Percentiles rank a stretch among this genome's conserved stretches.
Evolutionary conservation across 805 yeast species (phyloP).

Genomic region (Yarrowia divulgata): DNA sequence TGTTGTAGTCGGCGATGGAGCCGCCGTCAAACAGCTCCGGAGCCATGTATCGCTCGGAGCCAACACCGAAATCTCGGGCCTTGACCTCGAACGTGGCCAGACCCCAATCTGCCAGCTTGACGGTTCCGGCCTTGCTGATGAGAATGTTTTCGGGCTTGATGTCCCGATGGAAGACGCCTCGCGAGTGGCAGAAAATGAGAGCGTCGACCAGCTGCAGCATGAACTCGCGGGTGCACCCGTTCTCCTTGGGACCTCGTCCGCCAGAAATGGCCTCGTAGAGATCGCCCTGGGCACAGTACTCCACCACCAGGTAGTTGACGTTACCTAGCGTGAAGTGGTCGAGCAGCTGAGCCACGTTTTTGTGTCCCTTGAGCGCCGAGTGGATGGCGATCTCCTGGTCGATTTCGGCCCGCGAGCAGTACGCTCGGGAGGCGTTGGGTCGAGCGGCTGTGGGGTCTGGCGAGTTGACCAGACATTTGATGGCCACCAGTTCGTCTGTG

Average conservation of each 20-base stretch:
- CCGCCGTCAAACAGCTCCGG: conserved; percentile 81
- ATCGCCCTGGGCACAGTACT: conserved; percentile 85
- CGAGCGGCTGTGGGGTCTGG: conserved; percentile 22
- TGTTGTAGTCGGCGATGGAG: conserved; percentile 61
- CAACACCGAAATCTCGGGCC: conserved; percentile 81
- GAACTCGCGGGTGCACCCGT: conserved; percentile 60
- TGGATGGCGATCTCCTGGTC: conserved; percentile 73
- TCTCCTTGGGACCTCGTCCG: conserved; percentile 57
- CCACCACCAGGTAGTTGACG: conserved; percentile 75
- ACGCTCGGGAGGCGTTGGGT: conserved; percentile 32
- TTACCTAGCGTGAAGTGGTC: conserved; percentile 68
- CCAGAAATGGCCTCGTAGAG: conserved; percentile 85
- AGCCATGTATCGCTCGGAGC: conserved; percentile 92
- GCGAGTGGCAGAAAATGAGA: conserved; percentile 74
- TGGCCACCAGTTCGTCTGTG: conserved; percentile 68
- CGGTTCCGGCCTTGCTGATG: conserved; percentile 63
- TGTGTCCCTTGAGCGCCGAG: conserved; percentile 75
- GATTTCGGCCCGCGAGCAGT: conserved; percentile 43
- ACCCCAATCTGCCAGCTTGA: conserved; percentile 87
- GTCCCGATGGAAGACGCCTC: conserved; percentile 90
- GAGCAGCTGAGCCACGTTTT: conserved; percentile 77
- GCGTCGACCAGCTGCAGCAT: conserved; percentile 84
- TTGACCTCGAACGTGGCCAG: conserved; percentile 69
- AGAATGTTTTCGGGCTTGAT: conserved; percentile 94
- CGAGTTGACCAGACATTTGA: conserved; percentile 66